Evolutionary conservation across 2,329 filamentous ascomycete genomes (phyloP).

Genomic region (Ceratocystis destructans): DNA sequence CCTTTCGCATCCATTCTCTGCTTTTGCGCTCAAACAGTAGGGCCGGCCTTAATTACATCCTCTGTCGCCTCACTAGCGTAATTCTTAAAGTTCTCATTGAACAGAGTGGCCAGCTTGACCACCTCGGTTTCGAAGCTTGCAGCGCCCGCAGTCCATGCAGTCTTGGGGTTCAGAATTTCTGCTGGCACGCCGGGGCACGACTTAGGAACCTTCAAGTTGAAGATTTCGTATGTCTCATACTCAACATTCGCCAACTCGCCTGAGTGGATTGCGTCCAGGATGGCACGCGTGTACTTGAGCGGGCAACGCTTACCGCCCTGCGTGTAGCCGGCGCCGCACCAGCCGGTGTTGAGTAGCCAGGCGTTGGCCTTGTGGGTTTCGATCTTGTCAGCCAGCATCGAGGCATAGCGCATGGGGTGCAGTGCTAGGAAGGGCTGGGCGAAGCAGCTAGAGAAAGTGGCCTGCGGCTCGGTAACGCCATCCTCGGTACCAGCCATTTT

Average conservation of each 20-base stretch:
- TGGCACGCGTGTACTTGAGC: constrained; percentile 95
- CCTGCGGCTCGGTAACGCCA: constrained; percentile 90
- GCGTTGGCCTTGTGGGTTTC: constrained; percentile 87
- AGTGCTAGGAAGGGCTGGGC: constrained; percentile 97
- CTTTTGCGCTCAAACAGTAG: constrained; percentile 22
- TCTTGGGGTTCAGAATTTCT: constrained; percentile 89
- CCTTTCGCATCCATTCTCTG: neutral
- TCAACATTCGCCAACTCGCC: constrained; percentile 86
- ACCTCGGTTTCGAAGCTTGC: constrained; percentile 80
- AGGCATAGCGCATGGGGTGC: constrained; percentile 97
- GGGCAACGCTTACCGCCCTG: constrained; percentile 95
- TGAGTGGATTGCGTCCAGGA: constrained; percentile 90
- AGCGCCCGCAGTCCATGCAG: constrained; percentile 72
- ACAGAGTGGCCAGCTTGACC: constrained; percentile 75
- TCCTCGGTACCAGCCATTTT: constrained; percentile 99
- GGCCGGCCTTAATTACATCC: constrained; percentile 59
- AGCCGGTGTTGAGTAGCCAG: constrained; percentile 97
- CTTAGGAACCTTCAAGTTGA: constrained; percentile 95
- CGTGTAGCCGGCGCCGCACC: constrained; percentile 81
- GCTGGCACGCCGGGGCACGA: constrained; percentile 74
- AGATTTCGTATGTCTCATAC: constrained; percentile 90
- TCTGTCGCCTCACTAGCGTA: constrained; percentile 72
- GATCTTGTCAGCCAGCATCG: constrained; percentile 98
- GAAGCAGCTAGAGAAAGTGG: constrained; percentile 98
- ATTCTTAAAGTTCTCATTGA: constrained; percentile 97